These are phyloP conservation scores for Piromyces sp. DNA, from an alignment of 192 early-diverging fungal genomes.

Conservation along the genomic window DNA sequence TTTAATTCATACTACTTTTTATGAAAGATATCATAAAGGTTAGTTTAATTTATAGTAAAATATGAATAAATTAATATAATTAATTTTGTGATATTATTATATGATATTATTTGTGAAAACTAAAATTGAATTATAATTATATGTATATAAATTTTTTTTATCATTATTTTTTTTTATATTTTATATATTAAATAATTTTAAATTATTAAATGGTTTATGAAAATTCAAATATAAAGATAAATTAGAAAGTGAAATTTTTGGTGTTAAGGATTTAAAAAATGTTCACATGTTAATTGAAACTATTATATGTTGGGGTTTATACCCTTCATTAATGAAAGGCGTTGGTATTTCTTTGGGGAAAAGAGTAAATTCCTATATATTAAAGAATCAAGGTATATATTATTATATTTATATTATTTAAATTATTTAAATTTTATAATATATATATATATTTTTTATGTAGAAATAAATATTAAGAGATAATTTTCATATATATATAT, in stretches of 20 bases:
- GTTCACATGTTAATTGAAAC: constrained; percentile 48
- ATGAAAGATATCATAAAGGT: neutral
- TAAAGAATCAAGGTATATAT: constrained; percentile 6
- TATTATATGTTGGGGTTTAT: constrained; percentile 45
- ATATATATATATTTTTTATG: neutral
- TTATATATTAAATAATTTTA: too few species aligned
- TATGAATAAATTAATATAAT: too few species aligned
- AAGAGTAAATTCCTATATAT: constrained; percentile 26
- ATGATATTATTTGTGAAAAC: too few species aligned
- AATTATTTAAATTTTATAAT: too few species aligned
- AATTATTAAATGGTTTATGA: too few species aligned
- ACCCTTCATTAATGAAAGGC: constrained; percentile 43
- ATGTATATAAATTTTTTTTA: too few species aligned
- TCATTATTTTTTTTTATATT: too few species aligned
- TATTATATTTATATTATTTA: neutral
- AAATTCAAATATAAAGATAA: neutral
- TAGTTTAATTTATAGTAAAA: too few species aligned
- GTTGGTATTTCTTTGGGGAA: constrained; percentile 47
- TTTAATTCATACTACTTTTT: neutral
- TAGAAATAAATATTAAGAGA: too few species aligned
- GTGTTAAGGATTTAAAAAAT: constrained; percentile 40
- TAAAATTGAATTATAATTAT: too few species aligned
- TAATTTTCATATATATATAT: neutral
- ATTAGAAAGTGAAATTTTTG: constrained; percentile 9
- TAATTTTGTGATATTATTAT: too few species aligned